Evolutionary conservation across 495 filamentous ascomycete genomes (phyloP), one percentile per base, ranked within the genome.

Genomic region (Penicillium paxilli): DNA sequence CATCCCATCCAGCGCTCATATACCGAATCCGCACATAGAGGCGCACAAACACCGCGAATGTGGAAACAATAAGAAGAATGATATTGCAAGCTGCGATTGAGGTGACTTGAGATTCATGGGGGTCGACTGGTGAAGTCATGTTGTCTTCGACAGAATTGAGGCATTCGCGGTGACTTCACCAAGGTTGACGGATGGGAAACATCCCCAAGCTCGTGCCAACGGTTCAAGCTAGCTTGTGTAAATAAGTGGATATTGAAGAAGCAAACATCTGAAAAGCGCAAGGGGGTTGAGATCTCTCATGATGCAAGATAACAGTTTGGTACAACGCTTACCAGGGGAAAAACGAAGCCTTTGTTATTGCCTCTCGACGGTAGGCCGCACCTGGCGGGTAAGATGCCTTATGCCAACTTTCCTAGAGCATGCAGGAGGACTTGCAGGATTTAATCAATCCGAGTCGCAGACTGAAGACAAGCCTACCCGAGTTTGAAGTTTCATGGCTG

Each of bases 61-160:
- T 28, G 24, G 47, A 35, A 14, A 23, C 19, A 6, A 37, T 20
- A 46, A 57, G 45, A 5, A 57, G 37, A 9, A 57, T 46, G 4
- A 49, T 41, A 46, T 52, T 57, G 41, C 54, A 57, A n/a, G 52
- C 30, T 16, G 52, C 44, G 21, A 54, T 54, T 22, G 17, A 17
- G 0, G 51, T 9, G 16, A 54, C 51, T 63, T 14, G 40, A 17
- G 37, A 19, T 51, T 42, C 24, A 26, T 51, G 14, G 5, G 35
- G 8, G 35, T 38, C 35, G 14, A 16, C 44, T 16, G 35, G 35
- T 38, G 35, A 16, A 16, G 35, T 38, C 35, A 38, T 38, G 12
- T 7, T 38, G 4, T n/a, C 35, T n/a, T 38, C 17, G 35, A 38
- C 16, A 16, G 4, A 19, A 16, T 5, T 5, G 4, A 38, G 35